Base-by-base conservation (phyloP, 163 green algal genomes). In the Scenedesmus sp. region DNA sequence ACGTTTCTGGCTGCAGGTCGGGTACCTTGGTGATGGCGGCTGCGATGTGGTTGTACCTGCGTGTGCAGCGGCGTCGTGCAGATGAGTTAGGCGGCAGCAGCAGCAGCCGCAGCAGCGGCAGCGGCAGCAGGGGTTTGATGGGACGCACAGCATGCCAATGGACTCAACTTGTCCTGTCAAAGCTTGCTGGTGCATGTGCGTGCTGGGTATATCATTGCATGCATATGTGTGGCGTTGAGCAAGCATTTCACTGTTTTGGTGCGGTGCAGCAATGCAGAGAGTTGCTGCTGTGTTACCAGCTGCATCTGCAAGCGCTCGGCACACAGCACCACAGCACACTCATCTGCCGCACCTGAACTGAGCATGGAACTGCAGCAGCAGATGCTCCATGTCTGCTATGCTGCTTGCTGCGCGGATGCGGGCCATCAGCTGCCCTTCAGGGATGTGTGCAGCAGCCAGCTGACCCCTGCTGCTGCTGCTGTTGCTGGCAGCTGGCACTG, bases 21-120 rank as follows among this genome's bases (percentile, higher is more conserved):
- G 87, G 73, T 20, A 91, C 73, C 54, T 13, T 13, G 9, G 18
- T 54, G 6, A 79, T 9, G 15, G 87, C 87, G 34, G 87, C 87
- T 59, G 87, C 73, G 13, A 91, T 73, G 52, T 91, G 87, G 8
- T 85, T 34, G 87, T n/a, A 74, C 87, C 87, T 85, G 86, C 2
- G n/a, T 23, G 73, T 4, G 9, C 26, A 34, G 6, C 62, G 4
- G 8, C 10, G 18, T 12, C 20, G 20, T 74, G 57, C 0, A 13
- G 18, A 34, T 13, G 73, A 23, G 13, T 82, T 23, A 82, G 73
- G 73, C 8, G 26, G 73, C 9, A 34, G 73, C 3, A 54, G 15
- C 18, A 34, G 13, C 18, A 54, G 3, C 73, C 26, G 15, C 18
- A 82, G 18, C 73, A 82, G 18, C 23, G 18, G 18, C 23, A 34